Base-by-base conservation (phyloP, 1,284 basidiomycete species). In the Malassezia sp. region DNA sequence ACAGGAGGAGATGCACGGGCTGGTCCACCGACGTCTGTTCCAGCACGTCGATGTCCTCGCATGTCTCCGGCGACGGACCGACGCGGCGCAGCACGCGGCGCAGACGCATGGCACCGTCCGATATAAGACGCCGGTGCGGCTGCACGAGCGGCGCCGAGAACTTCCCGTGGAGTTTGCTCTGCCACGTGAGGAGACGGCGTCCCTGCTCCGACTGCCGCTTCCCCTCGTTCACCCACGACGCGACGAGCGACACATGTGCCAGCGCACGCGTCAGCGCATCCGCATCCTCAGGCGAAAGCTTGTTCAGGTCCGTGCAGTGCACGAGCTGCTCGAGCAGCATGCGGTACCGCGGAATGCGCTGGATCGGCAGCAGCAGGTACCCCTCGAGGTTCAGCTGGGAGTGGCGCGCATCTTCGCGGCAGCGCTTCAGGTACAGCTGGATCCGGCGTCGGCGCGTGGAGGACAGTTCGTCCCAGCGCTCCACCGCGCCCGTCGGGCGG, bases 91-190 rank as follows among this genome's bases (percentile, higher is more conserved):
- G 87, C 34, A 93, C 82, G 22, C 88, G 80, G 10, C 84, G 86
- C 27, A 96, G 75, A 40, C 82, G 75, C 37, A 93, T 72, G 17
- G 78, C 75, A 12, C 89, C 89, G 29, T 72, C 72, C 29, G 62
- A 61, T 23, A 74, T 42, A 32, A 74, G 42, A 79, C 85, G 61
- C 77, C 91, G 81, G 74, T 99, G 93, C 12, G 91, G 93, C 71
- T 97, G 93, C 22, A 99, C 93, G 32, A 99, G 75, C 9, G 93
- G 90, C 49, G 86, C 90, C 3, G 88, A 85, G 70, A 93, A 93
- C 61, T 80, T 83, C 21, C 86, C 87, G 32, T 82, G 78, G 62
- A 97, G 93, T 57, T 86, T 78, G 40, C 81, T 72, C 74, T 97
- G 91, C 93, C 93, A 73, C 23, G 57, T 53, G 12, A 70, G 56